Percentiles rank a stretch among this genome's conserved stretches.
phyloP scores from a whole-genome alignment of 208 protist species.

The Leishmania gerbilli region DNA sequence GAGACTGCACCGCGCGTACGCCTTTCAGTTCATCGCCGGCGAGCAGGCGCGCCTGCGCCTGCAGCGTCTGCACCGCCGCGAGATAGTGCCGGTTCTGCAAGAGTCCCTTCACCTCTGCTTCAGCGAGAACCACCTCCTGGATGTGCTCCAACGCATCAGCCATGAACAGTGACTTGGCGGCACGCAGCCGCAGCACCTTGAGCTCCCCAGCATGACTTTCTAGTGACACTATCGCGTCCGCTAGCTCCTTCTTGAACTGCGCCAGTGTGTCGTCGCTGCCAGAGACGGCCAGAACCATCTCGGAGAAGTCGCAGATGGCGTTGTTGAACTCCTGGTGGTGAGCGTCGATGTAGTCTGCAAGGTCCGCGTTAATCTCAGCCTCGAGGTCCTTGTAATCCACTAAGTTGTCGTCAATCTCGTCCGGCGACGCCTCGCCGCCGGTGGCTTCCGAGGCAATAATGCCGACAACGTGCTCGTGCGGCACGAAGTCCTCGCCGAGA shows the following conservation, averaged over 20 bases:
- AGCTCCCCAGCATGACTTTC: conserved; percentile 77
- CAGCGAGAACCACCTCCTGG: conserved; percentile 50
- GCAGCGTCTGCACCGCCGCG: conserved; percentile 58
- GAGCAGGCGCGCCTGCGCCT: conserved; percentile 46
- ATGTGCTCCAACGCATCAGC: conserved; percentile 55
- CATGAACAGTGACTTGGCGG: conserved; percentile 77
- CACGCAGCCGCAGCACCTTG: conserved; percentile 67
- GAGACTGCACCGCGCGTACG: conserved; percentile 54
- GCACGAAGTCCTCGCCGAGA: conserved; percentile 64
- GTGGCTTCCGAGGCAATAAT: conserved; percentile 62
- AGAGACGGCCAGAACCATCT: conserved; percentile 84
- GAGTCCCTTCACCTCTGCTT: conserved; percentile 57
- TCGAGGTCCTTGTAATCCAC: conserved; percentile 64
- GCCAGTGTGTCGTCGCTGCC: conserved; percentile 81
- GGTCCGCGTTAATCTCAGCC: conserved; percentile 58
- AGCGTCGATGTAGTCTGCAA: conserved; percentile 74
- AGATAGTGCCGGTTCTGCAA: conserved; percentile 61
- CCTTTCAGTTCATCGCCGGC: conserved; percentile 37
- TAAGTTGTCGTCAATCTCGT: conserved; percentile 73
- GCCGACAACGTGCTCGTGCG: conserved; percentile 78
- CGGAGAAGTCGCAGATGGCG: conserved; percentile 75
- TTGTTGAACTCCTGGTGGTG: conserved; percentile 87
- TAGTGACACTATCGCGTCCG: conserved; percentile 54
- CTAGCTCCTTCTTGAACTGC: conserved; percentile 66
- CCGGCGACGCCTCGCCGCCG: conserved; percentile 54